Conservation (phyloP, 116 monocot genomes). For the Phalaenopsis hybrid region DNA sequence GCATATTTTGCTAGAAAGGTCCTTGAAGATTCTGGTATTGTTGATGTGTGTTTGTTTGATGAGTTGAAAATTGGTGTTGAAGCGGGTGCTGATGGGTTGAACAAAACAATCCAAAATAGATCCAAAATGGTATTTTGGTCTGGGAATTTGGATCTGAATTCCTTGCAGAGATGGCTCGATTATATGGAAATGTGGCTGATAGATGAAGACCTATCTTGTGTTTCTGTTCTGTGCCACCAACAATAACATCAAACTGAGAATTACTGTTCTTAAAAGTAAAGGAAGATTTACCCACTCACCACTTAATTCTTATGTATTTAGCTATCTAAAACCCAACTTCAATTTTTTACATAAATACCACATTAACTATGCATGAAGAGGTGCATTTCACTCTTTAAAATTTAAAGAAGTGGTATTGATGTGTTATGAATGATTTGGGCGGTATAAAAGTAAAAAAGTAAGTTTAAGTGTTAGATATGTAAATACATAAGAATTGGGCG, state of each 20-base stretch:
- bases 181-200: conserved; percentile 61
- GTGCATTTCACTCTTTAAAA: too few relatives aligned
- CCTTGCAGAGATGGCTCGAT: conserved; percentile 33
- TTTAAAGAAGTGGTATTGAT: conserved; percentile 6
- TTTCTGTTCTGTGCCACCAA: conserved; percentile 69
- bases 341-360: too few relatives aligned
- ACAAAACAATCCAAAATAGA: conserved; percentile 4
- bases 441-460: too few relatives aligned
- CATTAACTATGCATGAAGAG: conserved; percentile 41
- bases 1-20: conserved; percentile 25
- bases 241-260: conserved; percentile 7
- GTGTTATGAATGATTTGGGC: too few relatives aligned
- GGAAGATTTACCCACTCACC: too few relatives aligned
- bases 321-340: too few relatives aligned
- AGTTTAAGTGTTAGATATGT: too few relatives aligned
- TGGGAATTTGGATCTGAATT: conserved; percentile 10
- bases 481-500: too few relatives aligned
- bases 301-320: too few relatives aligned
- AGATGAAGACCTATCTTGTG: conserved; percentile 73
- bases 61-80: conserved; percentile 20
- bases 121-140: conserved; percentile 56
- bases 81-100: conserved; percentile 17
- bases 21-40: conserved; percentile 24
- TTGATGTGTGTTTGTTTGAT: conserved; percentile 28
- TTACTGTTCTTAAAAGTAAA: not conserved